Evolutionary conservation across 1,139 yeast genomes (phyloP).

Genomic region (Hanseniaspora uvarum): DNA sequence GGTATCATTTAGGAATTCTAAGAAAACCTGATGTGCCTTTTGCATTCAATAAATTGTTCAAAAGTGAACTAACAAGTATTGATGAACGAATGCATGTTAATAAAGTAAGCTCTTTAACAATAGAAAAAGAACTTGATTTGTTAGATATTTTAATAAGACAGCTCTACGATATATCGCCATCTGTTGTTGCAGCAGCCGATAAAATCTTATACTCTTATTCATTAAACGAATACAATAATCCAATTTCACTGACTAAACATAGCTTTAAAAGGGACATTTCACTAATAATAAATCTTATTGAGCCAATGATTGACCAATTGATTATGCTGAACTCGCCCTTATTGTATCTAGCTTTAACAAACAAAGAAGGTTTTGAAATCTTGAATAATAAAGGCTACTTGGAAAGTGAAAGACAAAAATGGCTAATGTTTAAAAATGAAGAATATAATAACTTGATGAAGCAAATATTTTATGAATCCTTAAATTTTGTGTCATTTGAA

Average conservation of each 20-base stretch:
- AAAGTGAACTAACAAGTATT: background rate
- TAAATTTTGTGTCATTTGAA: constrained; percentile 14
- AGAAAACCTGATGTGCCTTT: constrained; percentile 28
- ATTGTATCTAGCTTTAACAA: constrained; percentile 44
- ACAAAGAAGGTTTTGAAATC: constrained; percentile 47
- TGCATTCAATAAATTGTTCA: constrained; percentile 23
- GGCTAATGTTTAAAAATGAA: constrained; percentile 47
- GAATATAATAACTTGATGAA: constrained; percentile 47
- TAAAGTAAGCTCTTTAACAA: constrained; percentile 26
- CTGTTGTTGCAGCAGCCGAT: constrained; percentile 51
- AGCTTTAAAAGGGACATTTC: constrained; percentile 1
- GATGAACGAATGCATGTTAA: background rate
- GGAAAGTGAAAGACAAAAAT: constrained; percentile 46
- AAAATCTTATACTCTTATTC: constrained; percentile 41
- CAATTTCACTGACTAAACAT: background rate
- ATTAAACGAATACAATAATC: constrained; percentile 24
- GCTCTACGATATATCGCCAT: constrained; percentile 54
- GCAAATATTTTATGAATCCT: constrained; percentile 22
- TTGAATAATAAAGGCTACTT: constrained; percentile 44
- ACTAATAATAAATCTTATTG: background rate
- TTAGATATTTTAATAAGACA: constrained; percentile 50
- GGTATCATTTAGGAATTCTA: constrained; percentile 26
- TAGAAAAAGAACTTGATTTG: constrained; percentile 25
- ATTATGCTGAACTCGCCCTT: constrained; percentile 35
- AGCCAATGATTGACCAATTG: constrained; percentile 28